A percentile compares a stretch with the other conserved stretches of the same genome.
Evolutionary conservation across 176 grass and related monocot genomes (phyloP).

Genomic region (Triticum aestivum): IWGSC_CS_RefSeq_v2.1 NC_057803.1:402390026-402390525

Average conservation of each 20-base stretch:
- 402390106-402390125: neutral
- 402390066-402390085: constrained; percentile 76
- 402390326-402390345: neutral
- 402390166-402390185: constrained; percentile 24
- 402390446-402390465: neutral
- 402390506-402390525: neutral
- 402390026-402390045: constrained; percentile 70
- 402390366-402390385: neutral
- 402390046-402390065: constrained; percentile 65
- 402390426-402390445: neutral
- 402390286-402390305: neutral
- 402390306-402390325: neutral
- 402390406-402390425: neutral
- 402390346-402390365: neutral
- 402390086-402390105: constrained; percentile 80
- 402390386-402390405: neutral
- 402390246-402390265: constrained; percentile 87
- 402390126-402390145: neutral
- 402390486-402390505: neutral
- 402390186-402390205: constrained; percentile 79
- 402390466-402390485: neutral
- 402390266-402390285: constrained; percentile 71
- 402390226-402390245: constrained; percentile 84
- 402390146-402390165: neutral
- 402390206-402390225: constrained; percentile 82